Evolutionary conservation across 306 rosid species (phyloP), one percentile per base, ranked within the genome.

Genomic region (Benincasa hispida): DNA sequence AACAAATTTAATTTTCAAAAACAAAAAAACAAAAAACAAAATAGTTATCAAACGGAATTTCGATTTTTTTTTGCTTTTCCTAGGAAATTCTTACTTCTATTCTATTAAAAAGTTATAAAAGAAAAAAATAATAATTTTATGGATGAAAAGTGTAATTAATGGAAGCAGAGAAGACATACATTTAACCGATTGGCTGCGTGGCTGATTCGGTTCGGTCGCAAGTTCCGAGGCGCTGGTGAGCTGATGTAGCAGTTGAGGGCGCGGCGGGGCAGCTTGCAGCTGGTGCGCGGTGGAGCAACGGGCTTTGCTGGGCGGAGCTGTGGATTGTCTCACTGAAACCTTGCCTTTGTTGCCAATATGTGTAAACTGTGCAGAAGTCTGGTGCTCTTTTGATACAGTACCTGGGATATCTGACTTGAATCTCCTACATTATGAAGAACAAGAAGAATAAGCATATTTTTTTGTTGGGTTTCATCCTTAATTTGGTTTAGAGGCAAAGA

Each of bases 291-390:
- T 10, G 70, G 77, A 1, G 76, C n/a, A 24, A 77, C 10, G 18
- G 67, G 5, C 78, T 81, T 87, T 21, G 73, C 11, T 18, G 93
- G 45, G 2, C 6, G 90, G 18, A 54, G 63, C 17, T 10, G 88
- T 76, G 50, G 97, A 89, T 10, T 90, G 77, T 67, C 78, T 78
- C 39, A 91, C 86, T 0, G 82, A 76, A 69, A 94, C 88, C 77
- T 90, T 93, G 74, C 96, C 97, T 81, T 87, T 90, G 81, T 86
- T 35, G 0, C 27, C 70, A 74, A 93, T 91, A 22, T n/a, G 85
- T 84, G 83, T 91, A 90, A 75, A 93, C 86, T 5, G 92, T 88
- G 86, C 97, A 91, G 83, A 88, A 93, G 22, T 81, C 82, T 0
- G 97, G 92, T 28, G 91, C 91, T 39, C 74, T 79, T 82, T 91